These are phyloP conservation scores for Dictyostelium purpureum DNA, from an alignment of 78 protist species.

Conservation along the genomic window DNA sequence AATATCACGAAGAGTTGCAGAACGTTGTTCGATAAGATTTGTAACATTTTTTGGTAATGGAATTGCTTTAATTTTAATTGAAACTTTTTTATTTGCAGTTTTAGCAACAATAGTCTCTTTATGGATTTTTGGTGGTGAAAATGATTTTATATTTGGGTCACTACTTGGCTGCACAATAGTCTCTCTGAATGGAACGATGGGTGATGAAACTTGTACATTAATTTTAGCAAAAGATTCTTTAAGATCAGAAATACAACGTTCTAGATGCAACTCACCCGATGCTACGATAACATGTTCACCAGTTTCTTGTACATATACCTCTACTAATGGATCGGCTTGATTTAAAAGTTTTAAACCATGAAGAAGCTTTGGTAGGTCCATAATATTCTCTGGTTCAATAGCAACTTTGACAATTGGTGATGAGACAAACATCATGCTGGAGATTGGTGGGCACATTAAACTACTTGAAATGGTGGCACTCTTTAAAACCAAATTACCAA, in stretches of 20 bases:
- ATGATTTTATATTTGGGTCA: not conserved
- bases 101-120: not conserved
- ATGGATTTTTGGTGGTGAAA: slow-evolving; percentile 1
- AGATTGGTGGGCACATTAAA: slow-evolving; percentile 74
- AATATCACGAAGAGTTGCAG: slow-evolving; percentile 32
- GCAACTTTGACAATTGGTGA: slow-evolving; percentile 96
- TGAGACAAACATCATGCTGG: slow-evolving; percentile 73
- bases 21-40: slow-evolving; percentile 71
- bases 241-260: slow-evolving; percentile 94
- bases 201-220: slow-evolving; percentile 85
- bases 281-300: slow-evolving; percentile 95
- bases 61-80: slow-evolving; percentile 66
- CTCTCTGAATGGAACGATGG: slow-evolving; percentile 96
- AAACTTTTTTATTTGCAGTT: slow-evolving; percentile 80
- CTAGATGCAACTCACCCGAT: slow-evolving; percentile 96
- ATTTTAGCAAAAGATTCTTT: slow-evolving; percentile 87
- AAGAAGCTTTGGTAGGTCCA: slow-evolving; percentile 75
- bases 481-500: slow-evolving; percentile 85
- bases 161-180: slow-evolving; percentile 60
- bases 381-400: slow-evolving; percentile 84
- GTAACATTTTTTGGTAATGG: slow-evolving; percentile 79
- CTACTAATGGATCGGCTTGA: slow-evolving; percentile 95
- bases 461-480: slow-evolving; percentile 86
- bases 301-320: slow-evolving; percentile 83
- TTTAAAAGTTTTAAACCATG: slow-evolving; percentile 93